A percentile compares a stretch with the other conserved stretches of the same genome.
phyloP scores from a whole-genome alignment of 2,329 filamentous ascomycete species.

The Sporothrix euskadiensis region DNA sequence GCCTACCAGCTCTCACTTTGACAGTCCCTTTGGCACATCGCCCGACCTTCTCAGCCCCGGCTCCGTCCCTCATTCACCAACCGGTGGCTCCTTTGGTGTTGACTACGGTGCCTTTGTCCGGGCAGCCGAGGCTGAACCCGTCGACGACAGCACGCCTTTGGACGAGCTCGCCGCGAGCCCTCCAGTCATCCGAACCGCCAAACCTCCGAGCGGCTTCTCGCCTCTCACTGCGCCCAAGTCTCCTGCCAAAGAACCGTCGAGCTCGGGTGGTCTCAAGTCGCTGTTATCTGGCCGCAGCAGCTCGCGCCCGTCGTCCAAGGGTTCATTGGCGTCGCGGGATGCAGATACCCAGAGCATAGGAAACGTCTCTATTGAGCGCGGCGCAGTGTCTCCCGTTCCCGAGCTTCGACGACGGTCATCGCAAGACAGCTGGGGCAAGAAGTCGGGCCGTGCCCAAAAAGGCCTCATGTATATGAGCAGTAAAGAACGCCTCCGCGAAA shows the following conservation, averaged over 20 bases:
- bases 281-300: slow-evolving; percentile 55
- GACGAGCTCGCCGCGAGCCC: slow-evolving; percentile 63
- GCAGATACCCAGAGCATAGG: slow-evolving; percentile 64
- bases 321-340: slow-evolving; percentile 56
- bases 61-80: slow-evolving; percentile 41
- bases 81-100: slow-evolving; percentile 63
- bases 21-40: slow-evolving; percentile 52
- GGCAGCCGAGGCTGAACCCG: slow-evolving; percentile 51
- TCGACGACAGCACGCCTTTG: slow-evolving; percentile 51
- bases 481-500: slow-evolving; percentile 64
- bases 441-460: slow-evolving; percentile 53
- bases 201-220: slow-evolving; percentile 75
- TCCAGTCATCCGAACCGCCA: slow-evolving; percentile 78
- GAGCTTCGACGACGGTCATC: slow-evolving; percentile 57
- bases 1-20: slow-evolving; percentile 69
- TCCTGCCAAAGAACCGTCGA: slow-evolving; percentile 46
- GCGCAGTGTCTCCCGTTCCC: slow-evolving; percentile 46
- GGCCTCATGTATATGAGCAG: slow-evolving; percentile 74
- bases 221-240: slow-evolving; percentile 65
- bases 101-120: slow-evolving; percentile 69
- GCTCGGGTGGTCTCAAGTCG: slow-evolving; percentile 55
- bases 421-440: slow-evolving; percentile 64
- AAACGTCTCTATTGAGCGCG: slow-evolving; percentile 63
- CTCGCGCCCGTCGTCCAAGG: slow-evolving; percentile 61
- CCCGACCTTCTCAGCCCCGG: slow-evolving; percentile 35